Conservation (phyloP, 768 basidiomycete genomes). For the Termitomyces sp. region DNA sequence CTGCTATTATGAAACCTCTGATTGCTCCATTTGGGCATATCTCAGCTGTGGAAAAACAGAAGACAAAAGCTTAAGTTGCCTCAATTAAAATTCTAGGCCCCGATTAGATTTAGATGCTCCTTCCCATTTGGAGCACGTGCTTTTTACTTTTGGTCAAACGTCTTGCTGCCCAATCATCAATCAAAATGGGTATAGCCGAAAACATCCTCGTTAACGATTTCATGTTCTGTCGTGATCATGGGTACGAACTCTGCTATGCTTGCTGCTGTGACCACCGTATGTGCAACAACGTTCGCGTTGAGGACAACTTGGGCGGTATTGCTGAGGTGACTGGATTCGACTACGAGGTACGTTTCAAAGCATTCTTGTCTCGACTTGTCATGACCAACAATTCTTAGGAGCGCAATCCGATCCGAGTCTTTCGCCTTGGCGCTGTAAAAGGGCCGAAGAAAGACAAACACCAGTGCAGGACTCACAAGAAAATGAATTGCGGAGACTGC, state of each 20-base stretch:
- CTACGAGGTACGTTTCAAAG: slow-evolving; percentile 11
- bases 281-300: slow-evolving; percentile 26
- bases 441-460: slow-evolving; percentile 12
- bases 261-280: slow-evolving; percentile 29
- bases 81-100: no score
- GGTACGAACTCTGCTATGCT: slow-evolving; percentile 24
- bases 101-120: not conserved
- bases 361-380: not conserved
- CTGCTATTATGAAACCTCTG: not conserved
- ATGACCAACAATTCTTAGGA: slow-evolving; percentile 7
- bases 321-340: slow-evolving; percentile 14
- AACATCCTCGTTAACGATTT: slow-evolving; percentile 26
- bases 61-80: no score
- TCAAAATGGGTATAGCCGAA: not conserved
- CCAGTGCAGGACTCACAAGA: slow-evolving; percentile 23
- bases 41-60: not conserved
- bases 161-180: not conserved
- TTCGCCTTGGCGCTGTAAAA: slow-evolving; percentile 15
- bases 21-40: not conserved
- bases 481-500: slow-evolving; percentile 24
- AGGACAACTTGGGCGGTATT: slow-evolving; percentile 20
- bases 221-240: slow-evolving; percentile 28
- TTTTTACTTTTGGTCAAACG: no score
- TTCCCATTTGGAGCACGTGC: not conserved
- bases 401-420: slow-evolving; percentile 18